Base-by-base conservation (phyloP, 768 basidiomycete species). In the Collybiopsis confluens region DNA sequence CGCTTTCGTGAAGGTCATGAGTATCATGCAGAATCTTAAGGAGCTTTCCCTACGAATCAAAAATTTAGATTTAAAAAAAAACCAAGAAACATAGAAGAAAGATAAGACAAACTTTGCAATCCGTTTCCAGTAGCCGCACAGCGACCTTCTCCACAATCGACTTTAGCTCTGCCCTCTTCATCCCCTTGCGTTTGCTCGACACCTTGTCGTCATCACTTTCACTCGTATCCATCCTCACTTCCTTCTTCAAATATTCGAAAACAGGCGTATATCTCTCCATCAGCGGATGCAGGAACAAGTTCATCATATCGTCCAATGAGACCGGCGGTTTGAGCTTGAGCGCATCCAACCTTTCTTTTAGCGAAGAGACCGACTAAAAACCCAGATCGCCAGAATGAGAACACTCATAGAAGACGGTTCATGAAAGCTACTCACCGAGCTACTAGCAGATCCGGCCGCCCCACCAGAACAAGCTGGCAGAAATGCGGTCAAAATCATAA, bases 401-500 rank as follows among this genome's bases (percentile, higher is more conserved):
- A 55, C 56, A 11, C 62, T 61, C 21, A 54, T 54, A 30, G 30
- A 33, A 33, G 5, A 13, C 30, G 30, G 13, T 6, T 13, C 30
- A 33, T 13, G 5, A 33, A 13, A 33, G 30, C 30, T 13, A 33
- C 30, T 33, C 30, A 33, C 30, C 30, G 54, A 33, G 13, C 30
- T 13, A 33, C 13, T 33, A 33, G 6, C 30, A 33, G 30, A 33
- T 33, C 30, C 30, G 13, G 30, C 30, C 30, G 47, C 27, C 37
- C 44, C 48, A 52, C 50, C 46, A 53, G 52, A 40, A 53, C 53
- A 41, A 54, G 67, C 66, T 43, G 67, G 63, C 30, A 83, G 71
- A 66, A 86, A 88, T 18, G 85, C 72, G 15, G 81, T 79, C 53
- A 90, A 73, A n/a, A 92, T 75, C 68, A 94, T 82, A 51, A 87